phyloP scores from a whole-genome alignment of 2,329 filamentous ascomycete species.

The Colletotrichum sansevieriae region DNA sequence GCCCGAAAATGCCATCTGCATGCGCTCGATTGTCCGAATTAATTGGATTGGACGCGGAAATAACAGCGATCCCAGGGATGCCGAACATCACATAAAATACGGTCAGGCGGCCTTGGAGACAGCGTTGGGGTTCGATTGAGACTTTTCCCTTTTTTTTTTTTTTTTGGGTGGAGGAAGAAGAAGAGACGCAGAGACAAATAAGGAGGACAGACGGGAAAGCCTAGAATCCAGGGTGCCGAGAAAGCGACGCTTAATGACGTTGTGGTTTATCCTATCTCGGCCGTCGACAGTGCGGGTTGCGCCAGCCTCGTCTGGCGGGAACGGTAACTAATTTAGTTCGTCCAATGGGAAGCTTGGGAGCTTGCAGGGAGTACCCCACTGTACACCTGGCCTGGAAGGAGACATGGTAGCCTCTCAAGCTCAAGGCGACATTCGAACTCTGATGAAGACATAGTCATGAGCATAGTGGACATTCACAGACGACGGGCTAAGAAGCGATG shows the following conservation, averaged over 20 bases:
- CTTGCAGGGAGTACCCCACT: constrained; percentile 35
- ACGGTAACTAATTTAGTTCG: constrained; percentile 29
- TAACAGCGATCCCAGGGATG: neutral
- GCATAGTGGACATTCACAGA: neutral
- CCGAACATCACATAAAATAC: neutral
- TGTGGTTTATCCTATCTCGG: constrained; percentile 25
- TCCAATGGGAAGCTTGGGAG: constrained; percentile 40
- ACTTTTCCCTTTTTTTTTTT: neutral
- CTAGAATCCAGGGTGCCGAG: constrained; percentile 1
- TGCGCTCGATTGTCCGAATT: neutral
- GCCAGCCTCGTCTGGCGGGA: constrained; percentile 38
- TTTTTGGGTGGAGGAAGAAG: neutral
- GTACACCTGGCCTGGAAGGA: constrained; percentile 35
- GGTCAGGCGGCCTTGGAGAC: neutral
- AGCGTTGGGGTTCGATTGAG: neutral
- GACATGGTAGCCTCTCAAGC: constrained; percentile 42
- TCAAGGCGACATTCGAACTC: constrained; percentile 6
- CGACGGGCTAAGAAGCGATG: constrained; percentile 45
- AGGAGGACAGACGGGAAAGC: neutral
- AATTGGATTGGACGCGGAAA: neutral
- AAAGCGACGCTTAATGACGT: constrained; percentile 35
- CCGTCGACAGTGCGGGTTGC: constrained; percentile 13
- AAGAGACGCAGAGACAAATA: neutral
- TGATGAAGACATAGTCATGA: constrained; percentile 40
- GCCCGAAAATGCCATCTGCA: neutral